Evolutionary conservation across 805 yeast species (phyloP), one percentile per base, ranked within the genome.

Genomic region (Wickerhamomyces ciferrii): DNA sequence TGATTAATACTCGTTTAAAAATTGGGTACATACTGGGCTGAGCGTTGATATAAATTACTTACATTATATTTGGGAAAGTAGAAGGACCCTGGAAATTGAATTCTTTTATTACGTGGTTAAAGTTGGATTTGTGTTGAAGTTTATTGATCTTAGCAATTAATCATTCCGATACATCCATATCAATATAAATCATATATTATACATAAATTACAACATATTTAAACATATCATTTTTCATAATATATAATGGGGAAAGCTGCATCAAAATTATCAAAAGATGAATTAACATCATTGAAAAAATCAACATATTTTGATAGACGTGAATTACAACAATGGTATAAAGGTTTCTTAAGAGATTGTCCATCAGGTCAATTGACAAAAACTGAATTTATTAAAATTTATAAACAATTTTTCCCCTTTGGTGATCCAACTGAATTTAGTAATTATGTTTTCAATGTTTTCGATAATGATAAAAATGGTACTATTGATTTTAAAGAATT

Each of bases 321-420:
- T 53, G 99, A 94, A 62, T 76, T 94, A 39, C 98, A 94, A 65
- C 99, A 92, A 62, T 94, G 99, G 99, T 92, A 92, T 62, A 92
- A 92, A 62, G 98, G 98, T 2, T 94, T 94, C 58, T 71, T 85
- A 38, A 76, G 97, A 60, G 99, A 94, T 64, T 92, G 97, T 63
- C 97, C 97, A 1, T 74, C 81, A 31, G 98, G 98, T 1, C 91
- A 84, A 62, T 72, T 94, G 24, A 80, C 90, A 3, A 85, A 84
- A 58, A 87, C 84, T 42, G 98, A 94, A 60, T 89, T 94, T 64
- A 81, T 85, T 54, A 88, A 87, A 65, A 91, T 94, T 18, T 95
- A 91, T 70, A 88, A 88, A 63, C 98, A 94, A 61, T 94, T 92
- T 65, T 94, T 94, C 73, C 99, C 99, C 18, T 94, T 94, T 71